These are phyloP conservation scores for Leishmania braziliensis DNA, from an alignment of 208 protist genomes.

Conservation along the genomic window DNA sequence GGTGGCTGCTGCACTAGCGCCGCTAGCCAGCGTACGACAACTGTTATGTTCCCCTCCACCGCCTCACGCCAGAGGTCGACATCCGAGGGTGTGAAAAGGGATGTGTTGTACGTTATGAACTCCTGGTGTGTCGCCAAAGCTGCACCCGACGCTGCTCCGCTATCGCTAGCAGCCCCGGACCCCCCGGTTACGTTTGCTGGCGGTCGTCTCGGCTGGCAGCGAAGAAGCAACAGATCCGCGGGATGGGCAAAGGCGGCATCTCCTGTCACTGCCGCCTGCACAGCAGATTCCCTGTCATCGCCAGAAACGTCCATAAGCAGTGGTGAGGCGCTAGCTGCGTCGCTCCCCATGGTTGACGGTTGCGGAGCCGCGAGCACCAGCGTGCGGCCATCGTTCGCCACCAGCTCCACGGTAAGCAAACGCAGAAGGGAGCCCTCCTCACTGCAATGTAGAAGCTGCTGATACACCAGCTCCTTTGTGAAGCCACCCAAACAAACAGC, in stretches of 20 bases:
- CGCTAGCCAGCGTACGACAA: slow-evolving; percentile 49
- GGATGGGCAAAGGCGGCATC: slow-evolving; percentile 33
- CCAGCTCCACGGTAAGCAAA: slow-evolving; percentile 60
- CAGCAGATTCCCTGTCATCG: slow-evolving; percentile 1
- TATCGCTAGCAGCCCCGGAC: neutral
- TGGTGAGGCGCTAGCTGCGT: neutral
- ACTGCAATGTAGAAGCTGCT: slow-evolving; percentile 31
- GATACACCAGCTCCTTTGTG: slow-evolving; percentile 33
- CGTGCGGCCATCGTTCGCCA: slow-evolving; percentile 66
- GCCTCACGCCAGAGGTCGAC: slow-evolving; percentile 70
- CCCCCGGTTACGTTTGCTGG: neutral
- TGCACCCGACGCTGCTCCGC: slow-evolving; percentile 6
- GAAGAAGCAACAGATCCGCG: slow-evolving; percentile 61
- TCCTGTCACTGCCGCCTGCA: neutral
- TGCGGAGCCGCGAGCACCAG: slow-evolving; percentile 48
- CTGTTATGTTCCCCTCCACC: slow-evolving; percentile 46
- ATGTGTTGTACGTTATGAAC: slow-evolving; percentile 59
- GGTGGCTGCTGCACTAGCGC: slow-evolving; percentile 55
- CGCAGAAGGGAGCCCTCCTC: slow-evolving; percentile 38
- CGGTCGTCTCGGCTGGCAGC: slow-evolving; percentile 28
- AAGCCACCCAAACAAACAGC: slow-evolving; percentile 29
- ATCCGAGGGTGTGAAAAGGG: slow-evolving; percentile 46
- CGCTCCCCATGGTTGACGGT: neutral
- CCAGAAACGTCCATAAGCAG: slow-evolving; percentile 29
- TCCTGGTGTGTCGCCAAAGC: slow-evolving; percentile 38